A percentile compares a stretch with the other conserved stretches of the same genome.
Conservation (phyloP, 1,284 basidiomycete species). For the Xerocomus cyaneibrunnescens region DNA sequence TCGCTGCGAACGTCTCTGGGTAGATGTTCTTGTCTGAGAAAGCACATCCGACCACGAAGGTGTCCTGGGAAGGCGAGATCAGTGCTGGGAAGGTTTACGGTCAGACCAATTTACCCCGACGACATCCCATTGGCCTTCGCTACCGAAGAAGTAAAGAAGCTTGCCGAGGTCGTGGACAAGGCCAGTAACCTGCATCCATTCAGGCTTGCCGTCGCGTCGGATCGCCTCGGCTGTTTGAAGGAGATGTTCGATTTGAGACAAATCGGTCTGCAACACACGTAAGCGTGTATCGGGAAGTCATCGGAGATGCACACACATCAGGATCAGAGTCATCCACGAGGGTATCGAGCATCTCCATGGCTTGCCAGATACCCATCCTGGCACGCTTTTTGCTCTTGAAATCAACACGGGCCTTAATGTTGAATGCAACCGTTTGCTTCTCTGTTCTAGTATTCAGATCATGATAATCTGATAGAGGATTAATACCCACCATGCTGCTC, state of each 20-base stretch:
- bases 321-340: constrained; percentile 89
- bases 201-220: constrained; percentile 83
- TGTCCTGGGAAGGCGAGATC: constrained; percentile 54
- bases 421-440: constrained; percentile 87
- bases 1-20: constrained; percentile 78
- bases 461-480: neutral
- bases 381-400: constrained; percentile 66
- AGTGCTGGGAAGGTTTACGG: constrained; percentile 6
- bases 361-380: constrained; percentile 85
- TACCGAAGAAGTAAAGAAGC: constrained; percentile 77
- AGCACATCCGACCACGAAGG: constrained; percentile 84
- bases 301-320: constrained; percentile 51
- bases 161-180: constrained; percentile 90
- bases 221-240: constrained; percentile 93
- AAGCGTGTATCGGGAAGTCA: constrained; percentile 7
- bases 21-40: constrained; percentile 86
- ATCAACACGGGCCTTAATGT: constrained; percentile 71
- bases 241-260: constrained; percentile 88
- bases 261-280: constrained; percentile 51
- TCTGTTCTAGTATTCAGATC: constrained; percentile 41
- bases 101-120: constrained; percentile 57
- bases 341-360: constrained; percentile 87
- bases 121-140: constrained; percentile 90
- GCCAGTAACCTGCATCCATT: constrained; percentile 90
- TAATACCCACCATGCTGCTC: constrained; percentile 73